Conservation (phyloP, 345 rosid genomes). For the Acer yangbiense region DNA sequence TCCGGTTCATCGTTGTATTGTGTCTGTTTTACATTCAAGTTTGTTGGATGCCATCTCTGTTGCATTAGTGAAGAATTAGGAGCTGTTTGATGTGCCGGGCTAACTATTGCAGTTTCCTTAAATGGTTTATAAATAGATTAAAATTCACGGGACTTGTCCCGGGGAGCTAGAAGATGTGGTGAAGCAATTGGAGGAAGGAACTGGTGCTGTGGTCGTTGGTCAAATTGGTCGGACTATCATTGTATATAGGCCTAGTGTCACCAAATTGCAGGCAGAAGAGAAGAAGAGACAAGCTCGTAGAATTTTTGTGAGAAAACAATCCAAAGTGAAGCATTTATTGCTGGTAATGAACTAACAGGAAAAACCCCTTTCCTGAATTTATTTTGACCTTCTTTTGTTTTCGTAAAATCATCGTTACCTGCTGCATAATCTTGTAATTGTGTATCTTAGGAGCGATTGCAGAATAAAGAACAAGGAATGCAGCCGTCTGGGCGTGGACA, state of each 20-base stretch:
- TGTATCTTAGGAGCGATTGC: slow-evolving; percentile 16
- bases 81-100: slow-evolving; percentile 10
- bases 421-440: neutral
- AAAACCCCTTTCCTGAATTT: neutral
- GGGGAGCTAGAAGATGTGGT: slow-evolving; percentile 76
- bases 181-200: slow-evolving; percentile 55
- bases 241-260: slow-evolving; percentile 74
- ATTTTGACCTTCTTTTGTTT: neutral
- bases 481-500: slow-evolving; percentile 47
- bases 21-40: neutral
- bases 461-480: slow-evolving; percentile 30
- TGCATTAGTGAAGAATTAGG: neutral
- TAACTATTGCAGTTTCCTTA: neutral
- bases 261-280: slow-evolving; percentile 84
- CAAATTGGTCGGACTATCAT: slow-evolving; percentile 84
- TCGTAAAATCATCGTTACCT: neutral
- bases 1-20: neutral
- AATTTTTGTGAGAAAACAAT: slow-evolving; percentile 38
- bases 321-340: slow-evolving; percentile 25
- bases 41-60: neutral
- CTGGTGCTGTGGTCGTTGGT: slow-evolving; percentile 71
- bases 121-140: slow-evolving; percentile 49
- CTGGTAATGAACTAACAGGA: slow-evolving; percentile 35
- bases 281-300: slow-evolving; percentile 58
- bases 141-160: slow-evolving; percentile 76